Percentiles rank a stretch among this genome's conserved stretches.
Conservation (phyloP, 345 rosid species). For the Chamaenerion angustifolium region DNA sequence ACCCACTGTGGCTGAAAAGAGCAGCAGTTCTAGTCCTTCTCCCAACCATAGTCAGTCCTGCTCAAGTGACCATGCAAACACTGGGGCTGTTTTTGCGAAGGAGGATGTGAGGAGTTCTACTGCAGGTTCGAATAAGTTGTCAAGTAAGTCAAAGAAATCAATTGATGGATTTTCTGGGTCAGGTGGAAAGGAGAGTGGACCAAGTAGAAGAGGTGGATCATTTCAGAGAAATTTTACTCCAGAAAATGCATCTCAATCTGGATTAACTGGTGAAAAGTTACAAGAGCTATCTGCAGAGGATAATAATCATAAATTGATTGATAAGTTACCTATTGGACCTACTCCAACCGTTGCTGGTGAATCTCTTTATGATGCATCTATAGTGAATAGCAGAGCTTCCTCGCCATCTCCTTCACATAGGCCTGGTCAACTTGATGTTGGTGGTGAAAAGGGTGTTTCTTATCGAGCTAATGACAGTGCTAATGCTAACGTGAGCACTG, state of each 20-base stretch:
- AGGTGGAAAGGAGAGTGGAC: conserved; percentile 27
- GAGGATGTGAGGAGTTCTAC: conserved; percentile 54
- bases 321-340: too few species aligned
- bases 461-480: conserved; percentile 22
- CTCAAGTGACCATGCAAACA: conserved; percentile 53
- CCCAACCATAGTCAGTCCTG: conserved; percentile 63
- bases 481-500: conserved; percentile 23
- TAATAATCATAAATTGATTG: conserved; percentile 47
- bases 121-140: conserved; percentile 39
- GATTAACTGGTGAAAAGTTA: conserved; percentile 36
- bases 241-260: conserved; percentile 45
- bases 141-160: conserved; percentile 40
- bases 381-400: too few species aligned
- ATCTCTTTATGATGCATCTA: too few species aligned
- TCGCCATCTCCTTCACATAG: too few species aligned
- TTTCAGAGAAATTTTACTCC: conserved; percentile 31
- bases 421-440: too few species aligned
- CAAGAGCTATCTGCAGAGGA: conserved; percentile 39
- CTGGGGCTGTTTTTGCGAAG: conserved; percentile 39
- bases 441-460: neutral
- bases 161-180: conserved; percentile 37
- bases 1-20: conserved; percentile 47
- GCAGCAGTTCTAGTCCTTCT: conserved; percentile 77
- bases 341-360: too few species aligned
- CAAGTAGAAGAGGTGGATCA: conserved; percentile 33